These are phyloP conservation scores for Epichloe amarillans DNA, from an alignment of 2,329 filamentous ascomycete species.

Conservation along the genomic window DNA sequence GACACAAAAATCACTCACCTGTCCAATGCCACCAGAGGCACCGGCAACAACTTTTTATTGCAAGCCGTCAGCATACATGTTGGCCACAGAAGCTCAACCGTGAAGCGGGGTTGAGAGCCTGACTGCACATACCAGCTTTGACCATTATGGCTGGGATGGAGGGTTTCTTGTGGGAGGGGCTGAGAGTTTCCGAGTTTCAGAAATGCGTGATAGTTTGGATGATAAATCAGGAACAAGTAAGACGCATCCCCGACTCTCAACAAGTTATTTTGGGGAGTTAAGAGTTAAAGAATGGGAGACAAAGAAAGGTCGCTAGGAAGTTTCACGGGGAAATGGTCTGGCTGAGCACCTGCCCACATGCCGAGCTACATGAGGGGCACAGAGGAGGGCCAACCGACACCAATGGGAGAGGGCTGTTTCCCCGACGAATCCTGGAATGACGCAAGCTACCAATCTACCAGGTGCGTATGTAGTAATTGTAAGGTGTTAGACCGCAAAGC, in stretches of 20 bases:
- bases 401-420: not conserved
- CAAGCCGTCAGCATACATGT: conserved; percentile 7
- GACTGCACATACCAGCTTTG: conserved; percentile 40
- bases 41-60: conserved; percentile 63
- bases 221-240: not conserved
- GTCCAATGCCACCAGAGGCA: conserved; percentile 95
- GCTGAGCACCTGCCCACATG: not conserved
- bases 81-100: not conserved
- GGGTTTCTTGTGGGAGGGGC: not conserved
- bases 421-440: not conserved
- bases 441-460: not conserved
- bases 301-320: not conserved
- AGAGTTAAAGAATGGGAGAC: not conserved
- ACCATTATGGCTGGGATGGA: conserved; percentile 32
- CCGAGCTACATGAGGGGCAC: not conserved
- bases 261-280: not conserved
- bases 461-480: too few relatives aligned
- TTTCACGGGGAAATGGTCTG: not conserved
- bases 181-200: not conserved
- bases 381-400: not conserved
- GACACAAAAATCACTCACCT: conserved; percentile 42
- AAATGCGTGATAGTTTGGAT: not conserved
- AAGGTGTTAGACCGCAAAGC: too few relatives aligned
- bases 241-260: not conserved
- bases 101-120: conserved; percentile 14